These are phyloP conservation scores for Zygosaccharomyces siamensis DNA, from an alignment of 805 yeast species.

Conservation along the genomic window DNA sequence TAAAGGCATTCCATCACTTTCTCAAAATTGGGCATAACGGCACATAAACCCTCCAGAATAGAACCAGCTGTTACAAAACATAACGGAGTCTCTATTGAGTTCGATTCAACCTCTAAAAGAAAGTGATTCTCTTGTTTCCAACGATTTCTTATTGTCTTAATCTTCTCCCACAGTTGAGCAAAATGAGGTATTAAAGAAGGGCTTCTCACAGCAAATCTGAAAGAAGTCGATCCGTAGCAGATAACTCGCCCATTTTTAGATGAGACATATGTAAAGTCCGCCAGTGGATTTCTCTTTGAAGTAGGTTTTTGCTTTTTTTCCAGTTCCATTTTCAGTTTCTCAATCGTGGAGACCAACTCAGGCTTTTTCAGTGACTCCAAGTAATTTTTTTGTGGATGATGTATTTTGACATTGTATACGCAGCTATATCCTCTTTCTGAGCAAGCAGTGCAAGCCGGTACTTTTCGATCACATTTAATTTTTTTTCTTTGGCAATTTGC, in stretches of 20 bases:
- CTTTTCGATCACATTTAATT: too few relatives aligned
- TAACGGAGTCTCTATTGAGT: neutral
- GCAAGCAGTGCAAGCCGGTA: too few relatives aligned
- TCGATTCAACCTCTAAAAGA: neutral
- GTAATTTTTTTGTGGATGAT: too few relatives aligned
- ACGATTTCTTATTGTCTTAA: neutral
- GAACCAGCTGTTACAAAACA: neutral
- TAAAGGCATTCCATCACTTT: neutral
- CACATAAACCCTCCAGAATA: neutral
- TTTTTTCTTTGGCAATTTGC: too few relatives aligned
- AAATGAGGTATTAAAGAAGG: neutral
- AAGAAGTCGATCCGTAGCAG: constrained; percentile 9
- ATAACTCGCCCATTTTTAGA: constrained; percentile 6
- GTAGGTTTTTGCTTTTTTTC: too few relatives aligned
- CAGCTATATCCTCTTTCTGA: too few relatives aligned
- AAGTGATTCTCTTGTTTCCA: constrained; percentile 1
- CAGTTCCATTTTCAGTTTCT: too few relatives aligned
- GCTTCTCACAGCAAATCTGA: neutral
- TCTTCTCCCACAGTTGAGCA: neutral
- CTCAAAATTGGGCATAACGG: neutral
- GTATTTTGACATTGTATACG: too few relatives aligned
- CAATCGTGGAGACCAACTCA: too few relatives aligned
- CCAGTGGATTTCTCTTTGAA: too few relatives aligned
- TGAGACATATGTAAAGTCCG: constrained; percentile 1
- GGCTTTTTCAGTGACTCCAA: too few relatives aligned